These are phyloP conservation scores for Aspergillus ibericus DNA, from an alignment of 2,329 filamentous ascomycete species.

Conservation along the genomic window DNA sequence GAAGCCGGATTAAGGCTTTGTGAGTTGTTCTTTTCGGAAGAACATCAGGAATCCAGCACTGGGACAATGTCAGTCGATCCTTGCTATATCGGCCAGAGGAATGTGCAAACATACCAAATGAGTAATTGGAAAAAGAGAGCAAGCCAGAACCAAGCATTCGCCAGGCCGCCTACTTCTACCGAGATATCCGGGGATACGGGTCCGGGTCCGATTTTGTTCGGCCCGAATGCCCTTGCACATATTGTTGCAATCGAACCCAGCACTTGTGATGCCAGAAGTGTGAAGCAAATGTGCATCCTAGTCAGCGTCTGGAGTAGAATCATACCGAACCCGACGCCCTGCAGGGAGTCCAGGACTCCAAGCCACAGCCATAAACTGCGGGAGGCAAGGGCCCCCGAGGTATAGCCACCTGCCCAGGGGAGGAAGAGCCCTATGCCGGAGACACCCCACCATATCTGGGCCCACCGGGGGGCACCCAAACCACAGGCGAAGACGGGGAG, in stretches of 20 bases:
- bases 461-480: slow-evolving; percentile 64
- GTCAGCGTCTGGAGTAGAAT: slow-evolving; percentile 66
- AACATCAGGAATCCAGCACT: slow-evolving; percentile 45
- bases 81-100: not conserved
- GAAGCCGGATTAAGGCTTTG: slow-evolving; percentile 38
- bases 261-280: slow-evolving; percentile 61
- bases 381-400: slow-evolving; percentile 57
- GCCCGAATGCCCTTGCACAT: slow-evolving; percentile 59
- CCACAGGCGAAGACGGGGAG: slow-evolving; percentile 67
- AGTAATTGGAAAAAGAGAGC: slow-evolving; percentile 58
- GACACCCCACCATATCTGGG: slow-evolving; percentile 66
- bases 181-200: slow-evolving; percentile 64
- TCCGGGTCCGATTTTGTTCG: slow-evolving; percentile 62
- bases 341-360: slow-evolving; percentile 63
- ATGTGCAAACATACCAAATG: slow-evolving; percentile 52
- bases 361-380: slow-evolving; percentile 67
- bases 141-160: slow-evolving; percentile 61
- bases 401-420: slow-evolving; percentile 60
- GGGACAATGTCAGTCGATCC: not conserved
- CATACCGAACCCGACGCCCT: slow-evolving; percentile 68
- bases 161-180: slow-evolving; percentile 47
- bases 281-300: slow-evolving; percentile 64
- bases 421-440: slow-evolving; percentile 62
- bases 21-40: slow-evolving; percentile 48
- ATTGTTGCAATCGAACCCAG: slow-evolving; percentile 64